Evolutionary conservation across 176 grass and related monocot species (phyloP).

Genomic region (Tillandsia leiboldiana): DNA sequence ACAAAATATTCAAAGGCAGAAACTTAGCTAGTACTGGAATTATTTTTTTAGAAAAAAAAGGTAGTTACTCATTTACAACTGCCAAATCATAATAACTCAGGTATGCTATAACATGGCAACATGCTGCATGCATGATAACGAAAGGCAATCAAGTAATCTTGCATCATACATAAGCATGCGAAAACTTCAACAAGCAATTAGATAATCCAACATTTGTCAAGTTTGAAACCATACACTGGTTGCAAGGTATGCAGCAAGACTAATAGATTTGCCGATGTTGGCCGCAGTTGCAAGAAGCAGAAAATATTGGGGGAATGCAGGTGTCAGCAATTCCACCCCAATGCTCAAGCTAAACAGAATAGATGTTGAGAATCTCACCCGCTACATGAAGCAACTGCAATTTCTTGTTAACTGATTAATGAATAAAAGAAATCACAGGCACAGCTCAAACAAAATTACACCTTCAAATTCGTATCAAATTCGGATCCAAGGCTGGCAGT

Average conservation of each 20-base stretch:
- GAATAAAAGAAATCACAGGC: not conserved
- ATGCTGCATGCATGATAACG: too few relatives aligned
- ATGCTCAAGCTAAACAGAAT: slow-evolving; percentile 2
- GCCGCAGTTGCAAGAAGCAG: slow-evolving; percentile 1
- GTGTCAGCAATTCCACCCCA: slow-evolving; percentile 6
- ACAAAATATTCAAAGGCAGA: too few relatives aligned
- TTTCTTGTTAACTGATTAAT: not conserved
- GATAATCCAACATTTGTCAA: not conserved
- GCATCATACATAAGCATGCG: not conserved
- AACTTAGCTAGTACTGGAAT: not conserved
- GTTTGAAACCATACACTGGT: slow-evolving; percentile 1
- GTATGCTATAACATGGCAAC: too few relatives aligned
- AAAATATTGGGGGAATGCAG: slow-evolving; percentile 1
- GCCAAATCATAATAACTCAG: too few relatives aligned
- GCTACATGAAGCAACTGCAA: not conserved
- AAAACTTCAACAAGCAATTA: not conserved
- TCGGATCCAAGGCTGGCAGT: slow-evolving; percentile 4
- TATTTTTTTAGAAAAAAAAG: too few relatives aligned
- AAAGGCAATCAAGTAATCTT: not conserved
- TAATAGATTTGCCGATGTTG: slow-evolving; percentile 4
- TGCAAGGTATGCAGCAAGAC: slow-evolving; percentile 3
- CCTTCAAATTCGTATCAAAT: slow-evolving; percentile 13
- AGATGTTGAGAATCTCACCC: slow-evolving; percentile 1
- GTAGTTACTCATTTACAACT: too few relatives aligned
- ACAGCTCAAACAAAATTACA: not conserved